These are phyloP conservation scores for Stachybotrys chlorohalonatus DNA, from an alignment of 2,329 filamentous ascomycete genomes.

Conservation along the genomic window DNA sequence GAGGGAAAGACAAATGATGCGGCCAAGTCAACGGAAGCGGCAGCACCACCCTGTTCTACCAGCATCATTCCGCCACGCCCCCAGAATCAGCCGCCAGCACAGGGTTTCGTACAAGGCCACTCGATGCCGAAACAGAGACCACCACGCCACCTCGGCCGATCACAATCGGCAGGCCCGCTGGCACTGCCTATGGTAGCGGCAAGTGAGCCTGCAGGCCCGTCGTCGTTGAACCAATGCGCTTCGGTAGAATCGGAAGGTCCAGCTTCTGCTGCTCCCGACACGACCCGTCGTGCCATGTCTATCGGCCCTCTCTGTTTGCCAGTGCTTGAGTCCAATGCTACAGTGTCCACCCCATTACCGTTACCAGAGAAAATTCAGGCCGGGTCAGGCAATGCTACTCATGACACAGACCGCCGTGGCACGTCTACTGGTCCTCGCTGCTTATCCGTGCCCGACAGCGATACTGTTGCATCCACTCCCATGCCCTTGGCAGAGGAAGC, in stretches of 20 bases:
- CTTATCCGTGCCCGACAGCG: conserved; percentile 35
- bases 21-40: not conserved
- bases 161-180: conserved; percentile 28
- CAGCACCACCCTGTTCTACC: not conserved
- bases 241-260: conserved; percentile 8
- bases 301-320: conserved; percentile 10
- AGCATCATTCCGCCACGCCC: not conserved
- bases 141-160: conserved; percentile 20
- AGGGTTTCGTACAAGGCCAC: not conserved
- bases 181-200: conserved; percentile 27
- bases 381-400: conserved; percentile 20
- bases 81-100: not conserved
- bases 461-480: conserved; percentile 26
- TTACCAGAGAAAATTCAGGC: not conserved
- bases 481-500: conserved; percentile 25
- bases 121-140: conserved; percentile 7
- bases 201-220: conserved; percentile 41
- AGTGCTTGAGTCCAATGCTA: too few species aligned
- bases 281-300: conserved; percentile 28
- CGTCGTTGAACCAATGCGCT: conserved; percentile 24
- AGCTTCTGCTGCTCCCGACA: conserved; percentile 23
- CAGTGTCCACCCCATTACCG: too few species aligned
- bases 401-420: conserved; percentile 26
- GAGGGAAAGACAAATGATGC: not conserved
- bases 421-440: conserved; percentile 8